A percentile compares a stretch with the other conserved stretches of the same genome.
Evolutionary conservation across 345 rosid genomes (phyloP).

Genomic region (Acer negundo): DNA sequence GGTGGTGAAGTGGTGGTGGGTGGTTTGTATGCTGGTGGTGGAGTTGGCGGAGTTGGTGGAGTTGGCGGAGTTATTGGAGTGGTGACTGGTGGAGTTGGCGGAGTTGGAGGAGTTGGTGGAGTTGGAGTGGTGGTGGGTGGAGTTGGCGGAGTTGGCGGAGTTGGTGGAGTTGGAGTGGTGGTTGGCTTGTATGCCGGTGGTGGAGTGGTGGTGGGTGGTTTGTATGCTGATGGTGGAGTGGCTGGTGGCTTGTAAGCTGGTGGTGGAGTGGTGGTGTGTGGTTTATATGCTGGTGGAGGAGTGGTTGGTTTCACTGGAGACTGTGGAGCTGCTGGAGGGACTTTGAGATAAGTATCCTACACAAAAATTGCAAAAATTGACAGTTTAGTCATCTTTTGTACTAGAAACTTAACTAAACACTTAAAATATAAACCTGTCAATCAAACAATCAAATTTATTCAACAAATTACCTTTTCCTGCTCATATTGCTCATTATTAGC

Average conservation of each 20-base stretch:
- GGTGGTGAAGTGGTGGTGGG: slow-evolving; percentile 19
- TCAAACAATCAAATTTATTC: not conserved
- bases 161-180: slow-evolving; percentile 18
- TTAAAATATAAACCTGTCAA: not conserved
- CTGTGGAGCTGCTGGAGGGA: slow-evolving; percentile 21
- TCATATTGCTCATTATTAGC: slow-evolving; percentile 24
- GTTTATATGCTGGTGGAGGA: slow-evolving; percentile 7
- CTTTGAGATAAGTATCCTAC: slow-evolving; percentile 20
- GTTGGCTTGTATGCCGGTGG: slow-evolving; percentile 21
- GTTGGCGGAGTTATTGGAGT: too few relatives aligned
- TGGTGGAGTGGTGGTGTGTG: slow-evolving; percentile 24
- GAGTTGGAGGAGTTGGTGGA: slow-evolving; percentile 33
- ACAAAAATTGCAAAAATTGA: not conserved
- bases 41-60: too few relatives aligned
- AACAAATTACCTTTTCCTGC: slow-evolving; percentile 24
- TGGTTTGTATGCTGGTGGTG: slow-evolving; percentile 13
- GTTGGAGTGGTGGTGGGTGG: slow-evolving; percentile 12
- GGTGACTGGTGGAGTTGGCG: too few relatives aligned
- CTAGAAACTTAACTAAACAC: not conserved
- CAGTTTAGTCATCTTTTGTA: not conserved
- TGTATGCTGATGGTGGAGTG: not conserved
- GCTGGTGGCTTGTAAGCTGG: slow-evolving; percentile 21
- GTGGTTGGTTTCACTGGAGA: slow-evolving; percentile 3
- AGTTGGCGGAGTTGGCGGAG: slow-evolving; percentile 21
- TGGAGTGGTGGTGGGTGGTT: slow-evolving; percentile 8